A percentile compares a stretch with the other conserved stretches of the same genome.
Evolutionary conservation across 108 stramenopile species (phyloP).

Genomic region (Epithemia pelagica): DNA sequence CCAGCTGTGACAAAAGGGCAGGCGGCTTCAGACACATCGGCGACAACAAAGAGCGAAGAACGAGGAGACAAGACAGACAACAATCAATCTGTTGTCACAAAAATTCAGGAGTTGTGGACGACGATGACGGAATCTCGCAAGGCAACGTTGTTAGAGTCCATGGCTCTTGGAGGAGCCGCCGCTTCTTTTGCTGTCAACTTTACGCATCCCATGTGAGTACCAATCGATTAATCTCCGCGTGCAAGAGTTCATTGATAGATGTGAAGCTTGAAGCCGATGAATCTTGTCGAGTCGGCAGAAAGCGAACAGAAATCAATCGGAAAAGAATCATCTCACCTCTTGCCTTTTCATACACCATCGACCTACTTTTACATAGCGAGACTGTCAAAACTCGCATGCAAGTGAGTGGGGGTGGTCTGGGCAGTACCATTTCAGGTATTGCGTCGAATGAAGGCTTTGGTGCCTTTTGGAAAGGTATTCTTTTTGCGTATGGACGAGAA

Average conservation of each 20-base stretch:
- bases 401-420: slow-evolving; percentile 44
- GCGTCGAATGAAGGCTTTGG: slow-evolving; percentile 58
- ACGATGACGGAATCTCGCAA: slow-evolving; percentile 37
- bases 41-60: too few relatives aligned
- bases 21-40: too few relatives aligned
- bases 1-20: too few relatives aligned
- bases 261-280: neutral
- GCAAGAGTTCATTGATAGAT: slow-evolving; percentile 63
- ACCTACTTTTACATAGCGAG: too few relatives aligned
- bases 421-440: slow-evolving; percentile 4
- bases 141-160: slow-evolving; percentile 58
- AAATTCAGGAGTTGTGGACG: too few relatives aligned
- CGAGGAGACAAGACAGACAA: too few relatives aligned
- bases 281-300: slow-evolving; percentile 27
- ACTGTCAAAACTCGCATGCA: slow-evolving; percentile 93
- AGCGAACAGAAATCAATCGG: too few relatives aligned
- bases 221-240: slow-evolving; percentile 89
- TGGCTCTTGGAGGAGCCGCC: slow-evolving; percentile 69
- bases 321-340: too few relatives aligned
- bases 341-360: too few relatives aligned
- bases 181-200: slow-evolving; percentile 80
- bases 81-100: too few relatives aligned
- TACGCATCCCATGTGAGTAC: slow-evolving; percentile 58
- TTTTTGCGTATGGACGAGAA: slow-evolving; percentile 84
- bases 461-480: slow-evolving; percentile 86